Evolutionary conservation across 768 basidiomycete species (phyloP).

Genomic region (Termitomyces sp.): DNA sequence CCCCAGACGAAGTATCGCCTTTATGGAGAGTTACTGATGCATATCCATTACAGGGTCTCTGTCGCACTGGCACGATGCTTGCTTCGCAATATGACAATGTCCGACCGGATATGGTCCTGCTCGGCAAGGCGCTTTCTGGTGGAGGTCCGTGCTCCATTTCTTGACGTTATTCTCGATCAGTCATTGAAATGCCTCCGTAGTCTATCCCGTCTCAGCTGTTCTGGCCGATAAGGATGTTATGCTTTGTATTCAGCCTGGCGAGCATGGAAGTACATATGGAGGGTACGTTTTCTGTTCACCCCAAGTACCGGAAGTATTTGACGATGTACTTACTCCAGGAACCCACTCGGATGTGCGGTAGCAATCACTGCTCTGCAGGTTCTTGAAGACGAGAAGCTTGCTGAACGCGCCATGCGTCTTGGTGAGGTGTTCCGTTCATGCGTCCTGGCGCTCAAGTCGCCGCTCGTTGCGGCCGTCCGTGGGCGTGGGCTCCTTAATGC

Average conservation of each 20-base stretch:
- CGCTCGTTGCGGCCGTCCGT: slow-evolving; percentile 73
- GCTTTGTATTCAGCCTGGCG: slow-evolving; percentile 91
- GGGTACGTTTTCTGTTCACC: slow-evolving; percentile 46
- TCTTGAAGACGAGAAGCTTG: slow-evolving; percentile 82
- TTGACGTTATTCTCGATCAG: slow-evolving; percentile 1
- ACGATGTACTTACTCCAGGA: slow-evolving; percentile 35
- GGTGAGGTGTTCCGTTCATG: slow-evolving; percentile 77
- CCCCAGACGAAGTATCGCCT: slow-evolving; percentile 8
- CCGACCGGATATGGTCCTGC: slow-evolving; percentile 85
- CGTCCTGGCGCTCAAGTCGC: slow-evolving; percentile 54
- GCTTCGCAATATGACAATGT: slow-evolving; percentile 84
- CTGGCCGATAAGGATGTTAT: slow-evolving; percentile 89
- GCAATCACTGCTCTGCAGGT: slow-evolving; percentile 90
- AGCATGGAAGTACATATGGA: slow-evolving; percentile 95
- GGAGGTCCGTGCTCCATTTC: slow-evolving; percentile 55
- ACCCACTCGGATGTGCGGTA: slow-evolving; percentile 95
- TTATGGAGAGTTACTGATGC: not conserved
- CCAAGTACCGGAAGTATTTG: no score
- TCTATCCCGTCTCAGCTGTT: slow-evolving; percentile 96
- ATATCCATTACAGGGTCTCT: slow-evolving; percentile 63
- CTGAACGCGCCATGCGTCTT: slow-evolving; percentile 70
- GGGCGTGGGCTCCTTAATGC: slow-evolving; percentile 91
- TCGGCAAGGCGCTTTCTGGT: slow-evolving; percentile 96
- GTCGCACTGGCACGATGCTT: slow-evolving; percentile 92
- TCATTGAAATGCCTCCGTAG: slow-evolving; percentile 43